A percentile compares a stretch with the other conserved stretches of the same genome.
These are phyloP conservation scores for Ormosia emarginata DNA, from an alignment of 306 rosid species.

Conservation along the genomic window DNA sequence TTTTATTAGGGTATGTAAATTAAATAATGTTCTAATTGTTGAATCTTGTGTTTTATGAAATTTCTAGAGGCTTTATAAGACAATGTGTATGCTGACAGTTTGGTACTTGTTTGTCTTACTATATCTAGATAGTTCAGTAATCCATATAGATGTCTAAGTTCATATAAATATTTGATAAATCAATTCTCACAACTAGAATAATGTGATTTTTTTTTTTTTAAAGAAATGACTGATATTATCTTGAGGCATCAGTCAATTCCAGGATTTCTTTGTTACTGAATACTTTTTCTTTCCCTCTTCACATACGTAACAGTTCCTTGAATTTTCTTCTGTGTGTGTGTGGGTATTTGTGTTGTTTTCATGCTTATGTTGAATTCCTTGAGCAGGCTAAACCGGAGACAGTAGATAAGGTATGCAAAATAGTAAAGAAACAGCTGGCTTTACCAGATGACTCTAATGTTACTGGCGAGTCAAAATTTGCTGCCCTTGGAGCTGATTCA, in stretches of 20 bases:
- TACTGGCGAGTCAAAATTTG: constrained; percentile 52
- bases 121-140: neutral
- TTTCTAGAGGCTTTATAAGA: neutral
- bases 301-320: neutral
- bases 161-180: neutral
- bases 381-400: constrained; percentile 73
- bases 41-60: neutral
- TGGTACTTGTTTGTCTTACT: neutral
- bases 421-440: constrained; percentile 76
- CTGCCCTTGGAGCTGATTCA: constrained; percentile 84
- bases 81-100: neutral
- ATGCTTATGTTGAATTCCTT: constrained; percentile 2
- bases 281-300: neutral
- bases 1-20: neutral
- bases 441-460: constrained; percentile 51
- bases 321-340: neutral
- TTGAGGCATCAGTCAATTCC: neutral
- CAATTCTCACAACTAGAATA: neutral
- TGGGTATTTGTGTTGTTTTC: neutral
- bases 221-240: neutral
- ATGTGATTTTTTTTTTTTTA: neutral
- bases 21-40: neutral
- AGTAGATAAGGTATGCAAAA: constrained; percentile 56
- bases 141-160: neutral
- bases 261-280: neutral